phyloP scores from a whole-genome alignment of 345 rosid genomes.

The Eucalyptus pauciflora region DNA sequence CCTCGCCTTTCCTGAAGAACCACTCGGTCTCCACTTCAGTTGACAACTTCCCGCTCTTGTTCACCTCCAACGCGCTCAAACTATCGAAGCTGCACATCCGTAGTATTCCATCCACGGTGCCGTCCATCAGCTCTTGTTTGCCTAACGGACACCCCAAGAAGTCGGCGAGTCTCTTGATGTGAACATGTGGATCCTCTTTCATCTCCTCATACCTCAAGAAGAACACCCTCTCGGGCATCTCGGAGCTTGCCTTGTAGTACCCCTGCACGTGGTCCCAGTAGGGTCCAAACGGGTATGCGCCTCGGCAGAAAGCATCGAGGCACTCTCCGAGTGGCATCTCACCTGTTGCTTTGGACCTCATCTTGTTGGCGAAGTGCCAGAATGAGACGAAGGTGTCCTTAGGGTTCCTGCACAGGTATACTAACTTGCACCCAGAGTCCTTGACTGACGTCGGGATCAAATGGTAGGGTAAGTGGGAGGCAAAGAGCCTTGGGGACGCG shows the following conservation, averaged over 20 bases:
- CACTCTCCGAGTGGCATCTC: constrained; percentile 9
- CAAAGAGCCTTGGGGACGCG: background rate
- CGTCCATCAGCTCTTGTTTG: background rate
- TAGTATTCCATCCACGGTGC: background rate
- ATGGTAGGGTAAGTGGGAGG: background rate
- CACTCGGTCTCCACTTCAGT: background rate
- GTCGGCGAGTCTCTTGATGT: constrained; percentile 13
- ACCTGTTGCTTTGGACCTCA: constrained; percentile 6
- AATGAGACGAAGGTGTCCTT: constrained; percentile 4
- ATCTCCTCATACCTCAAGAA: constrained; percentile 26
- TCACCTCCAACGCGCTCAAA: constrained; percentile 8
- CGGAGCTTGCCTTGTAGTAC: constrained; percentile 17
- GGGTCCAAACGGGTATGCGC: constrained; percentile 11
- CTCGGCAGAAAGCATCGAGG: constrained; percentile 20
- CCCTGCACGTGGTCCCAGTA: constrained; percentile 21
- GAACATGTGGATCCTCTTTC: constrained; percentile 2
- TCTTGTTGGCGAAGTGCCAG: background rate
- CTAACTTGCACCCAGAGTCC: background rate
- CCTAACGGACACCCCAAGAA: constrained; percentile 21
- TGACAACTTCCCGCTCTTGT: constrained; percentile 6
- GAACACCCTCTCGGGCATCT: constrained; percentile 7
- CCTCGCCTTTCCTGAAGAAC: constrained; percentile 12
- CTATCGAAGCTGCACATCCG: constrained; percentile 25
- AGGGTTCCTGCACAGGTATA: constrained; percentile 4
- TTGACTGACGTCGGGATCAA: background rate